A percentile compares a stretch with the other conserved stretches of the same genome.
phyloP scores from a whole-genome alignment of 805 yeast species.

The Saccharomycopsis malanga region DNA sequence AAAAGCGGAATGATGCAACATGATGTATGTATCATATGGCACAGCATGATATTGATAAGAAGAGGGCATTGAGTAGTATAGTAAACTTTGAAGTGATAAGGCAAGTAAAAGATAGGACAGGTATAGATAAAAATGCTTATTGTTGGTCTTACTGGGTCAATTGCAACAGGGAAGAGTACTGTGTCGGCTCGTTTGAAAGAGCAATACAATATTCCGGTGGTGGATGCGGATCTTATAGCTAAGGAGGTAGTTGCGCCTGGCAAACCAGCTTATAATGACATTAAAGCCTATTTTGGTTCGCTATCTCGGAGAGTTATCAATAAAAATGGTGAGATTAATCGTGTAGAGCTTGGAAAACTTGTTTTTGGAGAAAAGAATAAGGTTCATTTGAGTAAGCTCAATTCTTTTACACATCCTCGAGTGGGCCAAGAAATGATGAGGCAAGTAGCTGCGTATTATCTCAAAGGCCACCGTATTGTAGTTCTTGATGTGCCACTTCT shows the following conservation, averaged over 20 bases:
- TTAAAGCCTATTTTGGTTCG: constrained; percentile 48
- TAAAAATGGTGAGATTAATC: constrained; percentile 47
- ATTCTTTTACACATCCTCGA: constrained; percentile 82
- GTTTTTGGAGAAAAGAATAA: constrained; percentile 58
- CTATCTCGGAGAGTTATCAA: constrained; percentile 26
- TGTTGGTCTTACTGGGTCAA: constrained; percentile 96
- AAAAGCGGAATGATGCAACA: too few species aligned
- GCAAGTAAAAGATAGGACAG: too few species aligned
- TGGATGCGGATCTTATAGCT: constrained; percentile 92
- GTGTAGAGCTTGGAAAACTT: constrained; percentile 67
- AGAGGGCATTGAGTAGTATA: too few species aligned
- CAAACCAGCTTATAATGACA: constrained; percentile 55
- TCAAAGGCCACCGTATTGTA: constrained; percentile 51
- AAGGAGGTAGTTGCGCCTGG: constrained; percentile 82
- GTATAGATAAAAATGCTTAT: constrained; percentile 56
- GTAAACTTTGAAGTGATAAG: too few species aligned
- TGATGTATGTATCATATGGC: too few species aligned
- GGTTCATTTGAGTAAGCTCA: constrained; percentile 51
- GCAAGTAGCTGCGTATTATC: constrained; percentile 50
- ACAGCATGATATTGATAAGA: too few species aligned
- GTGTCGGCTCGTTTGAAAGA: constrained; percentile 57
- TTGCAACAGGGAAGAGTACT: constrained; percentile 94
- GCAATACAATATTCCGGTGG: constrained; percentile 46
- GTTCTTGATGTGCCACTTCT: constrained; percentile 85
- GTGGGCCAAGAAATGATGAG: constrained; percentile 54